Evolutionary conservation across 2,329 filamentous ascomycete genomes (phyloP).

Genomic region (Aspergillus sp.): DNA sequence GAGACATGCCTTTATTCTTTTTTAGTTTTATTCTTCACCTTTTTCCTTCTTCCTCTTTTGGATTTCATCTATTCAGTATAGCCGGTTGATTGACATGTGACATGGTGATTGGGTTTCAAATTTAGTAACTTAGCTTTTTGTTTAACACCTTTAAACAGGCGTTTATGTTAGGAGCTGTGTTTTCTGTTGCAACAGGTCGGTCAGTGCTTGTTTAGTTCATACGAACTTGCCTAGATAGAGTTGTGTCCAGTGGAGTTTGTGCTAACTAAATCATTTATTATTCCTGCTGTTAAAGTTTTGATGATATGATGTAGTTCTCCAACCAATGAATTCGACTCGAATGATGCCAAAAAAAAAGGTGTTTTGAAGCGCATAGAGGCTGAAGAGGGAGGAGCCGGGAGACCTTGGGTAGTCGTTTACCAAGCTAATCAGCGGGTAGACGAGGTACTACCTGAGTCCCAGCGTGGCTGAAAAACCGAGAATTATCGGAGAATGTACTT

Average conservation of each 20-base stretch:
- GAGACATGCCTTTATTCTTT: neutral
- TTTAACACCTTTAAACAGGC: neutral
- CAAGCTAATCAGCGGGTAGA: no score
- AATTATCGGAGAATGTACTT: neutral
- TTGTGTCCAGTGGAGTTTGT: neutral
- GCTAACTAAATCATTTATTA: neutral
- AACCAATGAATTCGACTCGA: neutral
- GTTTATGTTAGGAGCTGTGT: neutral
- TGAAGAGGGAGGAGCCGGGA: neutral
- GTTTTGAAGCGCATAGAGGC: no score
- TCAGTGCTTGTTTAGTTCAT: neutral
- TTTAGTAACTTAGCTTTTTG: neutral
- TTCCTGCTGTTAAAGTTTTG: neutral
- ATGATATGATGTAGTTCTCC: neutral
- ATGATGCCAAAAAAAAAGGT: no score
- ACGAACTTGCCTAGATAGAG: constrained; percentile 6
- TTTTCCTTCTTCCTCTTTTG: neutral
- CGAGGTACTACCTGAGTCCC: no score
- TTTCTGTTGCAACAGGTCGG: neutral
- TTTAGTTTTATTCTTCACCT: no score
- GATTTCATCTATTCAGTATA: neutral
- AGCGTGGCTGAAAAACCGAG: neutral
- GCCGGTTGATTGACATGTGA: neutral
- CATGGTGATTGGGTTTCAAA: neutral
- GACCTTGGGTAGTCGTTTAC: no score